Percentiles rank a stretch among this genome's conserved stretches.
These are phyloP conservation scores for Bjerkandera adusta DNA, from an alignment of 1,284 basidiomycete genomes.

Conservation along the genomic window DNA sequence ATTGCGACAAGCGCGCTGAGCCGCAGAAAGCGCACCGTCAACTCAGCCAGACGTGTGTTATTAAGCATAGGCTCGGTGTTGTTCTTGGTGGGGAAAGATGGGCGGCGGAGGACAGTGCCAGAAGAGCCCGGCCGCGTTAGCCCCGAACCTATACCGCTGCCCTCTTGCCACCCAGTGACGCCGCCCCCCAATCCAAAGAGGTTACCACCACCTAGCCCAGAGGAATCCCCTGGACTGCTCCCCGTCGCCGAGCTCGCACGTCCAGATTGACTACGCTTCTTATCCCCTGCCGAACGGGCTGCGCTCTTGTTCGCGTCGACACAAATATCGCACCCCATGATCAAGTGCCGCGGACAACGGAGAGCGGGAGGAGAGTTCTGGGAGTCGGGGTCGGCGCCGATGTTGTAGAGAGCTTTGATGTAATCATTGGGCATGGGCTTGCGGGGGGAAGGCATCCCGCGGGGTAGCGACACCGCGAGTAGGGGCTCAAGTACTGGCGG, in stretches of 20 bases:
- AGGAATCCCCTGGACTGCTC: conserved; percentile 24
- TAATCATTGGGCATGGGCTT: conserved; percentile 39
- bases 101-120: conserved; percentile 56
- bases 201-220: conserved; percentile 12
- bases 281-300: conserved; percentile 19
- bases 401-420: conserved; percentile 50
- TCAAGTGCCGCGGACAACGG: conserved; percentile 70
- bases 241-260: conserved; percentile 23
- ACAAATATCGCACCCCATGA: conserved; percentile 71
- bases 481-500: conserved; percentile 39
- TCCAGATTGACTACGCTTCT: conserved; percentile 18
- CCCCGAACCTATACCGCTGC: conserved; percentile 67
- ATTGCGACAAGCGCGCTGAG: conserved; percentile 73
- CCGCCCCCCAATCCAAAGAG: conserved; percentile 40
- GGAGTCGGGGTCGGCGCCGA: conserved; percentile 59
- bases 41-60: conserved; percentile 63
- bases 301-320: conserved; percentile 46
- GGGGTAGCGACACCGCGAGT: conserved; percentile 34
- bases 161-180: conserved; percentile 68
- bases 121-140: conserved; percentile 49
- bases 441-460: conserved; percentile 13
- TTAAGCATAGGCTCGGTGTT: conserved; percentile 31
- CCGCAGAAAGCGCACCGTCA: conserved; percentile 70
- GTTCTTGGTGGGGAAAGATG: conserved; percentile 17
- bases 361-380: conserved; percentile 61